Percentiles rank a stretch among this genome's conserved stretches.
Conservation (phyloP, 2,329 filamentous ascomycete genomes). For the Pseudogymnoascus sp. region DNA sequence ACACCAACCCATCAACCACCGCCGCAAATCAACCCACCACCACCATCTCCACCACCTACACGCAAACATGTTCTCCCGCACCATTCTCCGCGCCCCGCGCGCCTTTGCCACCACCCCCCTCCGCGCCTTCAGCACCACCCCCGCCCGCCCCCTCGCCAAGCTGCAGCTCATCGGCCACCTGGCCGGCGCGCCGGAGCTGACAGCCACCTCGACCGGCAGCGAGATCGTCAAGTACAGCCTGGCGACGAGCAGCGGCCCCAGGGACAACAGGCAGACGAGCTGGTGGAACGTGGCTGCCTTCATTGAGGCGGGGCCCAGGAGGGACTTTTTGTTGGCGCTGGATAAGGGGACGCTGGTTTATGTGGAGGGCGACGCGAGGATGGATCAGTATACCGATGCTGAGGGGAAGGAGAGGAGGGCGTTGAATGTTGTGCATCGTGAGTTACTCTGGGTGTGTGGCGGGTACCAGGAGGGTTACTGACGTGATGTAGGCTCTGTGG, state of each 20-base stretch:
- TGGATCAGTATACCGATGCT: constrained; percentile 58
- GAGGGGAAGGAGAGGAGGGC: constrained; percentile 60
- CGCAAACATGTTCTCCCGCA: constrained; percentile 6
- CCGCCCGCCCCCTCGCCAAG: constrained; percentile 58
- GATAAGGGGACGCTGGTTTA: constrained; percentile 81
- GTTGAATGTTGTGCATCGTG: constrained; percentile 76
- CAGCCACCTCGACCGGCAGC: constrained; percentile 59
- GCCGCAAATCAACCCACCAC: neutral
- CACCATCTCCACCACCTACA: constrained; percentile 1
- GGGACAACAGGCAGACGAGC: constrained; percentile 68
- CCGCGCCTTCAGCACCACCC: constrained; percentile 69
- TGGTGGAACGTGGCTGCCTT: constrained; percentile 83
- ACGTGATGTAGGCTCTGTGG: neutral
- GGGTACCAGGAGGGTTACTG: neutral
- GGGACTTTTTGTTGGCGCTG: constrained; percentile 65
- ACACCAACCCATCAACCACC: neutral
- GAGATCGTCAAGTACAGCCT: constrained; percentile 74
- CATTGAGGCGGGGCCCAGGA: constrained; percentile 54
- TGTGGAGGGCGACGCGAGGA: constrained; percentile 73
- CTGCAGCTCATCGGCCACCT: constrained; percentile 85
- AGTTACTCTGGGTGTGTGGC: constrained; percentile 30
- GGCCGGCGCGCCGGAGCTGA: constrained; percentile 68
- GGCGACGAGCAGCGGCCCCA: constrained; percentile 58
- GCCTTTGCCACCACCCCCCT: constrained; percentile 36
- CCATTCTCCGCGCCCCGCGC: constrained; percentile 29